These are phyloP conservation scores for Micractinium conductrix DNA, from an alignment of 139 green algal genomes.

Conservation along the genomic window DNA sequence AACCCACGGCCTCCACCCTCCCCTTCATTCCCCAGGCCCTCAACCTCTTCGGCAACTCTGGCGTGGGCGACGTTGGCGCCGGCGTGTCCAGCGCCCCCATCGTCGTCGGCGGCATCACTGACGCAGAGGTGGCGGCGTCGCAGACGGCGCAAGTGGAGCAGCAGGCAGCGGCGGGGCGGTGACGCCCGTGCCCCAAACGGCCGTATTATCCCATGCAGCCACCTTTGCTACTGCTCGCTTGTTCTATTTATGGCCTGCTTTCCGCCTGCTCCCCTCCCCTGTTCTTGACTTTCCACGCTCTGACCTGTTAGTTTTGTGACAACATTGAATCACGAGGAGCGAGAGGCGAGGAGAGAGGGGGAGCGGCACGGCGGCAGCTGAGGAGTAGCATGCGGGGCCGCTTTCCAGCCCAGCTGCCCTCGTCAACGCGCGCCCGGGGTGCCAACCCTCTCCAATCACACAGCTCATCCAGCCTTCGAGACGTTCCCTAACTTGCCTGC, in stretches of 20 bases:
- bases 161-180: neutral
- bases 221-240: neutral
- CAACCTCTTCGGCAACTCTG: slow-evolving; percentile 12
- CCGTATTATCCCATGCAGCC: neutral
- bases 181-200: neutral
- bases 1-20: neutral
- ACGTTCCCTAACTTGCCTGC: too few relatives aligned
- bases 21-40: neutral
- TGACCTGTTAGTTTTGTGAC: neutral
- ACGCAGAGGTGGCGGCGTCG: neutral
- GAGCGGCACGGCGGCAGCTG: neutral
- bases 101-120: neutral
- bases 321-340: neutral
- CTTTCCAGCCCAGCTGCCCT: neutral
- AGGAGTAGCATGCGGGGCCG: neutral
- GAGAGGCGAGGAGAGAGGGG: neutral
- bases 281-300: neutral
- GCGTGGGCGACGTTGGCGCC: neutral
- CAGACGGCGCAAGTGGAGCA: slow-evolving; percentile 4
- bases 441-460: neutral
- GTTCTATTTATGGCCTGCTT: neutral
- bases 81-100: neutral
- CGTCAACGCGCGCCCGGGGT: neutral
- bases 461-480: neutral
- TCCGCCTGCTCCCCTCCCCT: neutral